Conservation (phyloP, 306 rosid species). For the Cyclanthera cordifolia region DNA sequence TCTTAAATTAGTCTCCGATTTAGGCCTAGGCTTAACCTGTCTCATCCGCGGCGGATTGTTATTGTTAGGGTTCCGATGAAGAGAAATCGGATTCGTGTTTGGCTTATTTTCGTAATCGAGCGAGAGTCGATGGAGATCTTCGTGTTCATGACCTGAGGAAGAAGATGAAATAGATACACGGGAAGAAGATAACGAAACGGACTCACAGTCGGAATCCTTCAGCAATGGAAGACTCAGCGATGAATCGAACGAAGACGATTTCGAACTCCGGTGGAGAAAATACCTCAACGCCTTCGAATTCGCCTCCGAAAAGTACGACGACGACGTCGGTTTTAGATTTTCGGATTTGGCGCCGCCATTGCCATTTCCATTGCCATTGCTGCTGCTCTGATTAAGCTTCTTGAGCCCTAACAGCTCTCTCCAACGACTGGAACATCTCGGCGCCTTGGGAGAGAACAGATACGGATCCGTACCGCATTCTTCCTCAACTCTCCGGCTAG, state of each 20-base stretch:
- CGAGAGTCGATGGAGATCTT: conserved; percentile 62
- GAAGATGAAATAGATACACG: conserved; percentile 88
- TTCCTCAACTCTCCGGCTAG: conserved; percentile 25
- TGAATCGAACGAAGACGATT: conserved; percentile 33
- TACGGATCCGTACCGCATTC: conserved; percentile 33
- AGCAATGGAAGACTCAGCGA: conserved; percentile 40
- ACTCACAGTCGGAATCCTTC: conserved; percentile 54
- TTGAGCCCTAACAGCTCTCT: conserved; percentile 69
- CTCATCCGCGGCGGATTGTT: conserved; percentile 34
- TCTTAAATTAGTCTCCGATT: conserved; percentile 27
- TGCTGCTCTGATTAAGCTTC: conserved; percentile 39
- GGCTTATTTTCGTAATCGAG: conserved; percentile 52
- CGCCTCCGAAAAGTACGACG: conserved; percentile 16
- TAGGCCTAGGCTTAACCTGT: conserved; percentile 33
- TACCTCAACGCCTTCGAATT: conserved; percentile 40
- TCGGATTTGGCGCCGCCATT: conserved; percentile 24
- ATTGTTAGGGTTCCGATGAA: conserved; percentile 31
- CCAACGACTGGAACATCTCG: conserved; percentile 96
- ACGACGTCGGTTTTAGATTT: conserved; percentile 29
- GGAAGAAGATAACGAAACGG: conserved; percentile 57
- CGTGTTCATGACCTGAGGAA: conserved; percentile 81
- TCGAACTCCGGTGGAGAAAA: conserved; percentile 51
- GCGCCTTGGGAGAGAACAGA: conserved; percentile 85
- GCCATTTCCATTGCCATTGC: conserved; percentile 13
- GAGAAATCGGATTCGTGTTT: conserved; percentile 20